A percentile compares a stretch with the other conserved stretches of the same genome.
phyloP scores from a whole-genome alignment of 2,329 filamentous ascomycete species.

The Ramichloridium luteum region DNA sequence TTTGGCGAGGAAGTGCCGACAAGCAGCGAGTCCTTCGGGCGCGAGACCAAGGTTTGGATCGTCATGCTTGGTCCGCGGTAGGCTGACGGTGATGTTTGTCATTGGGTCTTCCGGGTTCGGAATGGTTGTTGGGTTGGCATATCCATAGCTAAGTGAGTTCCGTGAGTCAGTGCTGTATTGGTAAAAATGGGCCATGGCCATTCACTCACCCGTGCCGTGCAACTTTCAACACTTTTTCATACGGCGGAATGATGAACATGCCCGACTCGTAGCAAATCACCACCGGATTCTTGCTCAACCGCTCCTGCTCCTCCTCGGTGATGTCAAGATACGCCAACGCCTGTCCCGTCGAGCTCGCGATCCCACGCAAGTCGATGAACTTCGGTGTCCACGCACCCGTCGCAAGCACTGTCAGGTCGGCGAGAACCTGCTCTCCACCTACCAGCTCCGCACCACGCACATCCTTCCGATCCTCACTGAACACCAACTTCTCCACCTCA shows the following conservation, averaged over 20 bases:
- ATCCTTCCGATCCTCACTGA: slow-evolving; percentile 21
- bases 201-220: slow-evolving; percentile 32
- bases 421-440: slow-evolving; percentile 40
- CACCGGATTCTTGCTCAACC: slow-evolving; percentile 53
- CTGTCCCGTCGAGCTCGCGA: slow-evolving; percentile 71
- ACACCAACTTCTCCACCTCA: slow-evolving; percentile 36
- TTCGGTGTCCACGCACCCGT: slow-evolving; percentile 77
- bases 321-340: slow-evolving; percentile 66
- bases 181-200: background rate
- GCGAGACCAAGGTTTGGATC: slow-evolving; percentile 37
- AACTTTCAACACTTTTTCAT: slow-evolving; percentile 33
- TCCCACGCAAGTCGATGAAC: slow-evolving; percentile 64
- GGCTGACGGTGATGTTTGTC: slow-evolving; percentile 31
- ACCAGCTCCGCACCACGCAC: slow-evolving; percentile 49
- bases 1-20: slow-evolving; percentile 48
- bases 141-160: slow-evolving; percentile 33
- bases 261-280: slow-evolving; percentile 59
- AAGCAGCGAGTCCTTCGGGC: slow-evolving; percentile 47
- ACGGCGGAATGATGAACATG: slow-evolving; percentile 63
- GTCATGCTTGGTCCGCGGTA: slow-evolving; percentile 38
- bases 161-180: background rate
- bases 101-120: slow-evolving; percentile 32
- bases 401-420: slow-evolving; percentile 66
- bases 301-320: slow-evolving; percentile 55
- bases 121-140: slow-evolving; percentile 35